Conservation (phyloP, 2,329 filamentous ascomycete species). For the Ophiocordyceps polyrhachis-furcata region DNA sequence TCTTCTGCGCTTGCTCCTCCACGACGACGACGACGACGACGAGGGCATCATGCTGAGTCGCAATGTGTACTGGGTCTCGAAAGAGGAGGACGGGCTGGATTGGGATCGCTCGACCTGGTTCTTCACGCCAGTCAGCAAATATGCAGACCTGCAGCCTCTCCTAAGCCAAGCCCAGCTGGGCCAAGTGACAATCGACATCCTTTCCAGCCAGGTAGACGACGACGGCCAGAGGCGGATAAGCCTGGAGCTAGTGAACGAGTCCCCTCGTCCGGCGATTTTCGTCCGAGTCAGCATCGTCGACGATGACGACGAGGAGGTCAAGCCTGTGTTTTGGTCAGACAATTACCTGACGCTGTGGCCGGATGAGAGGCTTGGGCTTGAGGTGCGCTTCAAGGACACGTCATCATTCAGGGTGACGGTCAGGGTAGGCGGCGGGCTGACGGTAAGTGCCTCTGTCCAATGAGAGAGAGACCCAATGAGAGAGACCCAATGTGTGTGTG, state of each 20-base stretch:
- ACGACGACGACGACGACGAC: conserved; percentile 12
- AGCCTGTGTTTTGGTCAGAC: conserved; percentile 38
- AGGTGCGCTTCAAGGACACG: conserved; percentile 1
- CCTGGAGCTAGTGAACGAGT: conserved; percentile 31
- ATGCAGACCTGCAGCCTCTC: conserved; percentile 28
- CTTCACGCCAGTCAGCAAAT: conserved; percentile 34
- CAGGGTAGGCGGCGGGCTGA: conserved; percentile 2
- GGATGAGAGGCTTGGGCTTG: conserved; percentile 23
- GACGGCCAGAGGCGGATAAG: conserved; percentile 1
- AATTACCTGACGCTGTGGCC: conserved; percentile 46
- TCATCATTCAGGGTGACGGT: conserved; percentile 2
- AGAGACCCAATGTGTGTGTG: too few species aligned
- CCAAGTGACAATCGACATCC: conserved; percentile 6
- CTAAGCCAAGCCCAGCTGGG: conserved; percentile 11
- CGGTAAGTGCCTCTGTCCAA: too few species aligned
- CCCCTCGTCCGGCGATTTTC: conserved; percentile 36
- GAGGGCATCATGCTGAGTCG: conserved; percentile 22
- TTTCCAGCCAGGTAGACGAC: not conserved
- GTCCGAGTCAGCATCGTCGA: conserved; percentile 31
- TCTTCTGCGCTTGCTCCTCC: conserved; percentile 31
- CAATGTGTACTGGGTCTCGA: conserved; percentile 41
- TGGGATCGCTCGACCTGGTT: conserved; percentile 42
- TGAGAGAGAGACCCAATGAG: too few species aligned
- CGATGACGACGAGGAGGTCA: conserved; percentile 16
- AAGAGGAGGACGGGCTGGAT: conserved; percentile 26